Percentiles rank a stretch among this genome's conserved stretches.
Conservation (phyloP, 108 stramenopile species). For the Aurantiochytrium sp. region DNA sequence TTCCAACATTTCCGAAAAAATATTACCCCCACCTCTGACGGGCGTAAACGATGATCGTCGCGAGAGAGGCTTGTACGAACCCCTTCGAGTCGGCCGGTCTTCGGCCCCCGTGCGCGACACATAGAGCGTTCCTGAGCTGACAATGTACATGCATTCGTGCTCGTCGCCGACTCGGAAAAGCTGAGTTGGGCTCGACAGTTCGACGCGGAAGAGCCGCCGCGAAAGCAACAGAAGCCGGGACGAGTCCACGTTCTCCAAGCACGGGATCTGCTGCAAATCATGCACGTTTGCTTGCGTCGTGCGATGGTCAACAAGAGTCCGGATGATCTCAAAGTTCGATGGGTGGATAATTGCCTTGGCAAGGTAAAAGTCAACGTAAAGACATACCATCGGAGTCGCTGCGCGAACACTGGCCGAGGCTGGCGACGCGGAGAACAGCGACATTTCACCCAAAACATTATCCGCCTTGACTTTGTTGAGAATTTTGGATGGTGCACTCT, state of each 20-base stretch:
- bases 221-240: not conserved
- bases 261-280: not conserved
- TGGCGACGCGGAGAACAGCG: not conserved
- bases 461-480: not conserved
- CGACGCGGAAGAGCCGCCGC: not conserved
- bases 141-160: slow-evolving; percentile 5
- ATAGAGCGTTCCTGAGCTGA: not conserved
- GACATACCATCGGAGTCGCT: not conserved
- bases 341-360: slow-evolving; percentile 1
- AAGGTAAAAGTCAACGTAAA: not conserved
- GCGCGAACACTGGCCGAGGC: not conserved
- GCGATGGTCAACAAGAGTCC: not conserved
- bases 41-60: not conserved
- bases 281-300: not conserved
- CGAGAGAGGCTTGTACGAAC: too few species aligned
- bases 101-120: not conserved
- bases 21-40: not conserved
- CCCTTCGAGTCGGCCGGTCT: too few species aligned
- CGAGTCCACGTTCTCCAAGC: not conserved
- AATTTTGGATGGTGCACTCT: not conserved
- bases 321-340: not conserved
- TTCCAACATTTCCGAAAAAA: not conserved
- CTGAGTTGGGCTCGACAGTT: not conserved
- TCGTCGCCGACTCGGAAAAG: not conserved
- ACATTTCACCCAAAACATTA: not conserved